phyloP scores from a whole-genome alignment of 371 early-diverging fungal genomes.

The Apophysomyces elegans region DNA sequence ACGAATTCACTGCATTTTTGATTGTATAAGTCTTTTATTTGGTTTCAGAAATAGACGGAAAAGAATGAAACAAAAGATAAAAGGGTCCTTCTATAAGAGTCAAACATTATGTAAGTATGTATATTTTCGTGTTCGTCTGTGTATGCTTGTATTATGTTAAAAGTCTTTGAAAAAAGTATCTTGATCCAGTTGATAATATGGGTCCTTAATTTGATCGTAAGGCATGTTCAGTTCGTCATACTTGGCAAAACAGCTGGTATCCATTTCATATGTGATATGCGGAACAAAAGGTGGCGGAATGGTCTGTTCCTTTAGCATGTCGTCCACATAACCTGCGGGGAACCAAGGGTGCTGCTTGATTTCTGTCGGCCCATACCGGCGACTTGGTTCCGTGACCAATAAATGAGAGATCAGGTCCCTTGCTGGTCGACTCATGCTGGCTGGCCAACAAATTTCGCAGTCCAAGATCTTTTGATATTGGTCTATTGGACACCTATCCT shows the following conservation, averaged over 20 bases:
- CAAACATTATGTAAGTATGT: neutral
- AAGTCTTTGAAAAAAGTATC: constrained; percentile 1
- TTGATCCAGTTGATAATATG: neutral
- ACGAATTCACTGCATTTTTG: neutral
- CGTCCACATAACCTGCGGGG: constrained; percentile 7
- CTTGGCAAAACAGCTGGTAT: neutral
- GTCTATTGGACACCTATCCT: constrained; percentile 89
- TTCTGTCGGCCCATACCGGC: constrained; percentile 90
- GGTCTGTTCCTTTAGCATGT: neutral
- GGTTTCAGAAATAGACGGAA: neutral
- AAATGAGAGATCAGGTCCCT: constrained; percentile 90
- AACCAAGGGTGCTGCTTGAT: constrained; percentile 97
- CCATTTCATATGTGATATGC: neutral
- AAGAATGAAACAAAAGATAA: neutral
- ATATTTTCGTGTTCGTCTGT: too few species aligned
- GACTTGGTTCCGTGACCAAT: constrained; percentile 82
- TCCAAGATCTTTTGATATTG: constrained; percentile 83
- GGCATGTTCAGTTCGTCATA: neutral
- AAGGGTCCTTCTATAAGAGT: constrained; percentile 6
- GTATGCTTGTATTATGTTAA: neutral
- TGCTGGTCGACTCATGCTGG: constrained; percentile 84
- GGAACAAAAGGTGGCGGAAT: neutral
- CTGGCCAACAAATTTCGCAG: constrained; percentile 74
- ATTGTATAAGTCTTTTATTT: neutral
- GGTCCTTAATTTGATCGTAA: neutral